Conservation (phyloP, 768 basidiomycete species). For the Leccinum longicurvipes region DNA sequence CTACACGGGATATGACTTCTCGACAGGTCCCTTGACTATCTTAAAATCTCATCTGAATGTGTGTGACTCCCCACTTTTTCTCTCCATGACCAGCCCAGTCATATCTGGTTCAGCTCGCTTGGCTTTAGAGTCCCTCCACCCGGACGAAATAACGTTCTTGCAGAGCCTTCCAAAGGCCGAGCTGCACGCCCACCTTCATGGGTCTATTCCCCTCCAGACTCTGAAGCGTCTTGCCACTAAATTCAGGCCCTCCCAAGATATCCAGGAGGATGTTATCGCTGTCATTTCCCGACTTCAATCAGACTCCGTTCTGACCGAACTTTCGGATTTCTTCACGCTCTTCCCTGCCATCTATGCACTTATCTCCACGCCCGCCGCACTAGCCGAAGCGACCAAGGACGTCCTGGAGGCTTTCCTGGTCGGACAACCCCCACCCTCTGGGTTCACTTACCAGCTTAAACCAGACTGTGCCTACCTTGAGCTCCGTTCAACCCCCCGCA, state of each 20-base stretch:
- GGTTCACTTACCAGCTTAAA: conserved; percentile 30
- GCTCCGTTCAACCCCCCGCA: conserved; percentile 76
- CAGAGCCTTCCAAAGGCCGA: conserved; percentile 73
- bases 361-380: conserved; percentile 55
- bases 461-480: conserved; percentile 73
- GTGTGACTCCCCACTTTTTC: too few species aligned
- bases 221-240: conserved; percentile 61
- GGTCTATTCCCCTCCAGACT: conserved; percentile 67
- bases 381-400: conserved; percentile 56
- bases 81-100: not conserved
- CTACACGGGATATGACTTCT: too few species aligned
- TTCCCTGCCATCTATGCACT: conserved; percentile 80
- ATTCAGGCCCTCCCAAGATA: conserved; percentile 21
- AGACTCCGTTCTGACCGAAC: conserved; percentile 44
- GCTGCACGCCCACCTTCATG: conserved; percentile 83
- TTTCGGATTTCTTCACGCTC: conserved; percentile 70
- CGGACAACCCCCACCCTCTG: conserved; percentile 19
- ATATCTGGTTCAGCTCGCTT: conserved; percentile 35
- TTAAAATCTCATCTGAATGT: too few species aligned
- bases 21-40: too few species aligned
- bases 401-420: conserved; percentile 63
- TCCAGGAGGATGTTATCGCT: conserved; percentile 37
- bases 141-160: conserved; percentile 56
- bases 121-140: conserved; percentile 54
- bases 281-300: conserved; percentile 42